Conservation (phyloP, 306 rosid species). For the Carpinus fangiana region DNA sequence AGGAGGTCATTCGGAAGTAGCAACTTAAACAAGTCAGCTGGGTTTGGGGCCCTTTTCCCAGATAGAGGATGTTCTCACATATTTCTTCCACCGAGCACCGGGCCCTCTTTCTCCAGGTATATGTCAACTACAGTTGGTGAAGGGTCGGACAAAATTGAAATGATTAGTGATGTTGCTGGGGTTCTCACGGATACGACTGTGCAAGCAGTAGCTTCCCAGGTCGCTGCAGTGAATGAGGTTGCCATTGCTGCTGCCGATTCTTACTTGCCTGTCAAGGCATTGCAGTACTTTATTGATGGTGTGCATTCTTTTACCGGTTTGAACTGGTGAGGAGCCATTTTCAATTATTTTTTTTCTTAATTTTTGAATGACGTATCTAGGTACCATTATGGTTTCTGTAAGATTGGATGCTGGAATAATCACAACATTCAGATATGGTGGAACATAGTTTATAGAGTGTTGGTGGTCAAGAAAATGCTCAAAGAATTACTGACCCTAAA, state of each 20-base stretch:
- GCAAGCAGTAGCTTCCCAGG: slow-evolving; percentile 57
- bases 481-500: not conserved
- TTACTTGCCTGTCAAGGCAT: slow-evolving; percentile 56
- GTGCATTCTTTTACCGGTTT: slow-evolving; percentile 71
- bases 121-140: slow-evolving; percentile 67
- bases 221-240: slow-evolving; percentile 57
- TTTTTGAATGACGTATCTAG: not conserved
- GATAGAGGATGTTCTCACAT: slow-evolving; percentile 35
- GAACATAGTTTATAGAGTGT: not conserved
- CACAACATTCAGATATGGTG: not conserved
- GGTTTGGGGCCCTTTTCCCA: slow-evolving; percentile 31
- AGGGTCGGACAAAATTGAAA: slow-evolving; percentile 51
- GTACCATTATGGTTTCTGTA: not conserved
- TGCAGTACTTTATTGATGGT: slow-evolving; percentile 79
- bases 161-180: slow-evolving; percentile 61
- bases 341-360: not conserved
- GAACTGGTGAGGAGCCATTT: slow-evolving; percentile 62
- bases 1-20: slow-evolving; percentile 49
- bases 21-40: slow-evolving; percentile 33
- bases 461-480: not conserved
- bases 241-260: slow-evolving; percentile 94
- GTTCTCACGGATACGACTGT: slow-evolving; percentile 51
- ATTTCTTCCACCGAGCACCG: slow-evolving; percentile 37
- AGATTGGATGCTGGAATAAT: slow-evolving; percentile 1
- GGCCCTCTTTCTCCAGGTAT: slow-evolving; percentile 53